These are phyloP conservation scores for Prunella vulgaris DNA, from an alignment of 257 asterid genomes.

Conservation along the genomic window DNA sequence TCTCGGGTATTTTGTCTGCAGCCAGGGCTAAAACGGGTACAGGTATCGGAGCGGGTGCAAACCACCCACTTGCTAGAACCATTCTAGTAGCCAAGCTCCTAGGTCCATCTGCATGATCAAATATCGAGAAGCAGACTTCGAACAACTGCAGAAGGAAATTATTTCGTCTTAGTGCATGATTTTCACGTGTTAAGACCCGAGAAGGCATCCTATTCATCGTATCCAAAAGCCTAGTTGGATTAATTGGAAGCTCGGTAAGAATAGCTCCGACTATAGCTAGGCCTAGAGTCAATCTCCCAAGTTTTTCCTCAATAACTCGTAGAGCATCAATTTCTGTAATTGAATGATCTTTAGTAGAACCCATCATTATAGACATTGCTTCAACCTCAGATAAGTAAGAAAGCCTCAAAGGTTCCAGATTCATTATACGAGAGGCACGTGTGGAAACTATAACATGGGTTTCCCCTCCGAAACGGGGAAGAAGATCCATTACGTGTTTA, in stretches of 20 bases:
- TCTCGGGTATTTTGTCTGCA: slow-evolving; percentile 77
- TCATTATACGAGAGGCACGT: slow-evolving; percentile 63
- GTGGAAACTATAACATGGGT: slow-evolving; percentile 84
- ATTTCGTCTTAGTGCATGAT: slow-evolving; percentile 57
- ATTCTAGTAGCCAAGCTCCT: slow-evolving; percentile 87
- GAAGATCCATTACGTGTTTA: slow-evolving; percentile 80
- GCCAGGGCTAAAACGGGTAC: slow-evolving; percentile 58
- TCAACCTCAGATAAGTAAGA: slow-evolving; percentile 84
- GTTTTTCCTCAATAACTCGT: slow-evolving; percentile 79
- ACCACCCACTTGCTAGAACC: slow-evolving; percentile 93
- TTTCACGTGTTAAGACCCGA: slow-evolving; percentile 51
- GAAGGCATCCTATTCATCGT: slow-evolving; percentile 82
- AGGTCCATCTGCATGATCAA: slow-evolving; percentile 90
- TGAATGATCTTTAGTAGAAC: slow-evolving; percentile 63
- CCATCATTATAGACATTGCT: slow-evolving; percentile 88
- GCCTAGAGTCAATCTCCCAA: slow-evolving; percentile 83
- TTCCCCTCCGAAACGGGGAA: slow-evolving; percentile 94
- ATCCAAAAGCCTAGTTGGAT: slow-evolving; percentile 77
- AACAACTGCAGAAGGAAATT: slow-evolving; percentile 78
- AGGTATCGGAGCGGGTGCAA: slow-evolving; percentile 75
- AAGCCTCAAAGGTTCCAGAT: slow-evolving; percentile 75
- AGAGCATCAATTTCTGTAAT: slow-evolving; percentile 75
- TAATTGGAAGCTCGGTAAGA: slow-evolving; percentile 90
- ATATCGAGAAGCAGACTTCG: slow-evolving; percentile 93
- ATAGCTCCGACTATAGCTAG: slow-evolving; percentile 86